A percentile compares a stretch with the other conserved stretches of the same genome.
phyloP scores from a whole-genome alignment of 1,284 basidiomycete species.

The Ganoderma meredithae region DNA sequence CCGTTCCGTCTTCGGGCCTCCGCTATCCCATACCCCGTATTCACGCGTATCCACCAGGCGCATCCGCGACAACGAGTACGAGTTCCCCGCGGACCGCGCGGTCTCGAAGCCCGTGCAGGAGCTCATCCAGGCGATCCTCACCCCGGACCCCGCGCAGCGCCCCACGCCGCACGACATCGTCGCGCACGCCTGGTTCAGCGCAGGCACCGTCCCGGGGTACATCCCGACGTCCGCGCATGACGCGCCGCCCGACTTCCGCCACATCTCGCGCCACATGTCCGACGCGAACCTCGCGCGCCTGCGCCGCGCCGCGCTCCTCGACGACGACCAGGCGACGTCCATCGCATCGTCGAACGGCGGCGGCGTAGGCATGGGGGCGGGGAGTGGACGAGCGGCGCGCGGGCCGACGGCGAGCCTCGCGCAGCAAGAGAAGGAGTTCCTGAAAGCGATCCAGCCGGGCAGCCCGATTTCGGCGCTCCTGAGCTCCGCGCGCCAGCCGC shows the following conservation, averaged over 20 bases:
- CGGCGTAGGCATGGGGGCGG: neutral
- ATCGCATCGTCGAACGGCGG: slow-evolving; percentile 45
- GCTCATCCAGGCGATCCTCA: slow-evolving; percentile 88
- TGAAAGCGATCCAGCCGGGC: slow-evolving; percentile 93
- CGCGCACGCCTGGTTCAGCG: slow-evolving; percentile 85
- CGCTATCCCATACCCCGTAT: neutral
- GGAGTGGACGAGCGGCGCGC: slow-evolving; percentile 38
- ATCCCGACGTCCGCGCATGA: slow-evolving; percentile 86
- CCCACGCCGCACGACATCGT: slow-evolving; percentile 90
- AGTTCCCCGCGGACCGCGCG: slow-evolving; percentile 83
- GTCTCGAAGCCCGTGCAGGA: slow-evolving; percentile 80
- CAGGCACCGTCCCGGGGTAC: slow-evolving; percentile 82
- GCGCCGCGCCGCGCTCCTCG: slow-evolving; percentile 64
- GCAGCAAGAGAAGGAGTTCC: slow-evolving; percentile 95
- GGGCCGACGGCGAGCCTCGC: slow-evolving; percentile 68
- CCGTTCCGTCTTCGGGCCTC: neutral
- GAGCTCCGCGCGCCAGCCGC: slow-evolving; percentile 87
- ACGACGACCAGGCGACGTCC: slow-evolving; percentile 60
- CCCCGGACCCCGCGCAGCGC: slow-evolving; percentile 80
- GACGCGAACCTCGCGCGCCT: slow-evolving; percentile 75
- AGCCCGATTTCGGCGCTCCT: slow-evolving; percentile 94
- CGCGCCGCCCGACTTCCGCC: slow-evolving; percentile 74
- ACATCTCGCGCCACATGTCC: slow-evolving; percentile 70
- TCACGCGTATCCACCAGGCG: slow-evolving; percentile 56
- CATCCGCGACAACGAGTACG: slow-evolving; percentile 94